Percentiles rank a stretch among this genome's conserved stretches.
Conservation (phyloP, 768 basidiomycete genomes). For the Mycena chlorophos region DNA sequence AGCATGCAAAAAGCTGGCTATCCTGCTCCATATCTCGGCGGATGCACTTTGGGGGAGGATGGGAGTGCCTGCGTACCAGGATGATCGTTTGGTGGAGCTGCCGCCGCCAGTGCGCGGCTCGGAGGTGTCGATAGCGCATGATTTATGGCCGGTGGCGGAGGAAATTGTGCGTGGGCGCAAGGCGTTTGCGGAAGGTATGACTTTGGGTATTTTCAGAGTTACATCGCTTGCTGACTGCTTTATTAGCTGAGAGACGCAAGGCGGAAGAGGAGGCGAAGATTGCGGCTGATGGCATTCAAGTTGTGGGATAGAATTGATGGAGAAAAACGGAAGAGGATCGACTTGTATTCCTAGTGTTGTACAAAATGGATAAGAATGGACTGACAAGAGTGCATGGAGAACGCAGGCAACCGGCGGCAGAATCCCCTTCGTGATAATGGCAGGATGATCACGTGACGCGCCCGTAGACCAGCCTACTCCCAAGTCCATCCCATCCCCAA, state of each 20-base stretch:
- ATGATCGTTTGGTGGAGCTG: conserved; percentile 16
- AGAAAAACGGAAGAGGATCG: too few species aligned
- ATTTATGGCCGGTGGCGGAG: conserved; percentile 17
- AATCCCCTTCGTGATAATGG: too few species aligned
- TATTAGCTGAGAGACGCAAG: background rate
- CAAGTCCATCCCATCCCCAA: too few species aligned
- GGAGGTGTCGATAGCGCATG: conserved; percentile 15
- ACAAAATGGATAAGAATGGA: too few species aligned
- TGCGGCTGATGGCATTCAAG: background rate
- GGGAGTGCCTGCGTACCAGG: background rate
- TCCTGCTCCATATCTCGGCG: conserved; percentile 13
- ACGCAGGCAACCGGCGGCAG: too few species aligned
- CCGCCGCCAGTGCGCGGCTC: background rate
- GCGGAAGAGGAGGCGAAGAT: background rate
- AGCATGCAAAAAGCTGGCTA: conserved; percentile 4
- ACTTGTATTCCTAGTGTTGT: too few species aligned
- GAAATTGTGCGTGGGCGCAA: conserved; percentile 11
- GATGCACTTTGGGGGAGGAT: background rate
- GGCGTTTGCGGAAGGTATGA: conserved; percentile 5
- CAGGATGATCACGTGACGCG: too few species aligned
- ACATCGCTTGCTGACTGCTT: background rate
- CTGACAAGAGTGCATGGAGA: too few species aligned
- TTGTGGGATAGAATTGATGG: background rate
- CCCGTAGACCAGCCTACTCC: too few species aligned
- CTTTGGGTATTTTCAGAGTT: background rate